phyloP scores from a whole-genome alignment of 2,329 filamentous ascomycete genomes.

The Neonectria ditissima region DNA sequence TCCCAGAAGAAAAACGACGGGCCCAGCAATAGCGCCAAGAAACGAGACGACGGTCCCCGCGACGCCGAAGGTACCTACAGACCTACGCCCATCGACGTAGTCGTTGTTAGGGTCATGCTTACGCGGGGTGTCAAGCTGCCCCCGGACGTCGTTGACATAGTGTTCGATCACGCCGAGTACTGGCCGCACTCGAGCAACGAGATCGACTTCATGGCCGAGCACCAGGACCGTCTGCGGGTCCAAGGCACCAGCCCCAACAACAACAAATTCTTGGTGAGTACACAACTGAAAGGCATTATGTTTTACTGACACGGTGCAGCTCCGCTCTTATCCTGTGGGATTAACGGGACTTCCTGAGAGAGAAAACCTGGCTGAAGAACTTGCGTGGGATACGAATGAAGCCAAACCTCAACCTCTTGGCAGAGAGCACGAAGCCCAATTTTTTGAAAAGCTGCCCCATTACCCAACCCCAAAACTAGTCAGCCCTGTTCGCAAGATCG shows the following conservation, averaged over 20 bases:
- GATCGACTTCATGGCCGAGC: constrained; percentile 44
- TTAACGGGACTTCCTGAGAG: constrained; percentile 48
- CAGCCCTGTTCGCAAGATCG: constrained; percentile 69
- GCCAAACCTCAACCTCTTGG: constrained; percentile 44
- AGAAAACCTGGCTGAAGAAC: constrained; percentile 43
- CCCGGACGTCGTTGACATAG: constrained; percentile 64
- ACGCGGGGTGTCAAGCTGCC: constrained; percentile 59
- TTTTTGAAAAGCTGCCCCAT: constrained; percentile 51
- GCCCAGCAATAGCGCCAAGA: constrained; percentile 1
- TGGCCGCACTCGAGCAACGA: constrained; percentile 64
- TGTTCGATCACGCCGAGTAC: constrained; percentile 72
- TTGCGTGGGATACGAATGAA: constrained; percentile 47
- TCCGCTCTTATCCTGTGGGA: constrained; percentile 55
- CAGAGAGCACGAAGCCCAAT: constrained; percentile 44
- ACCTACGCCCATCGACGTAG: constrained; percentile 62
- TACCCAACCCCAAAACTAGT: constrained; percentile 56
- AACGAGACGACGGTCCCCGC: not conserved
- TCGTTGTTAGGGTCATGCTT: constrained; percentile 62
- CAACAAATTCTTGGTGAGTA: constrained; percentile 51
- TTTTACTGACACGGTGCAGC: constrained; percentile 38
- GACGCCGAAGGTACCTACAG: constrained; percentile 34
- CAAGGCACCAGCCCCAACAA: constrained; percentile 40
- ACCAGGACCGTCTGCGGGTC: constrained; percentile 39
- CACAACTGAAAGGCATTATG: not conserved
- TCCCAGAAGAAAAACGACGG: constrained; percentile 3